These are phyloP conservation scores for Dalbergia cultrata DNA, from an alignment of 306 rosid genomes.

Conservation along the genomic window DNA sequence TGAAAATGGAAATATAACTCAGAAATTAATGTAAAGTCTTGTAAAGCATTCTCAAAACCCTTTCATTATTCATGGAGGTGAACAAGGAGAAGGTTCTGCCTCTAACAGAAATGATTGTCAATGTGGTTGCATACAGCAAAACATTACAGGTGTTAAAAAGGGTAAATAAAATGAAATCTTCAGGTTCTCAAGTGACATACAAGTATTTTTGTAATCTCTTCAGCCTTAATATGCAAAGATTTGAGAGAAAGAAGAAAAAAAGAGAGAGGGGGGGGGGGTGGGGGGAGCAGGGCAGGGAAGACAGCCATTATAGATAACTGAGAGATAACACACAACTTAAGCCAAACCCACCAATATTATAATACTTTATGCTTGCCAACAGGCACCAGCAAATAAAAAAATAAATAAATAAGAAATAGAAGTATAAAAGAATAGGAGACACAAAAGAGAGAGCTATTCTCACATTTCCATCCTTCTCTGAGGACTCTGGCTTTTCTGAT, in stretches of 20 bases:
- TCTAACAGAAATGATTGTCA: constrained; percentile 16
- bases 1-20: constrained; percentile 34
- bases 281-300: background rate
- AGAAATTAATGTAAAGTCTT: background rate
- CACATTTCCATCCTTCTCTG: constrained; percentile 74
- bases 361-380: background rate
- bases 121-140: constrained; percentile 1
- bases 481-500: constrained; percentile 77
- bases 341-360: constrained; percentile 14
- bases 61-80: background rate
- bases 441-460: constrained; percentile 1
- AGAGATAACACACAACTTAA: constrained; percentile 12
- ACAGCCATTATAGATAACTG: background rate
- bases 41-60: constrained; percentile 34
- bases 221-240: constrained; percentile 9
- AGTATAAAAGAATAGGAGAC: background rate
- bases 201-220: constrained; percentile 1
- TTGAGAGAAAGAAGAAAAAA: background rate
- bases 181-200: constrained; percentile 13
- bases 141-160: constrained; percentile 4
- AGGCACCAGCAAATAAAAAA: constrained; percentile 13
- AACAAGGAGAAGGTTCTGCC: background rate
- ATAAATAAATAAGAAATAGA: background rate
- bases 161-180: constrained; percentile 15
- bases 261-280: no score